A percentile compares a stretch with the other conserved stretches of the same genome.
These are phyloP conservation scores for Penicillium psychrosexuale DNA, from an alignment of 2,329 filamentous ascomycete species.

Conservation along the genomic window DNA sequence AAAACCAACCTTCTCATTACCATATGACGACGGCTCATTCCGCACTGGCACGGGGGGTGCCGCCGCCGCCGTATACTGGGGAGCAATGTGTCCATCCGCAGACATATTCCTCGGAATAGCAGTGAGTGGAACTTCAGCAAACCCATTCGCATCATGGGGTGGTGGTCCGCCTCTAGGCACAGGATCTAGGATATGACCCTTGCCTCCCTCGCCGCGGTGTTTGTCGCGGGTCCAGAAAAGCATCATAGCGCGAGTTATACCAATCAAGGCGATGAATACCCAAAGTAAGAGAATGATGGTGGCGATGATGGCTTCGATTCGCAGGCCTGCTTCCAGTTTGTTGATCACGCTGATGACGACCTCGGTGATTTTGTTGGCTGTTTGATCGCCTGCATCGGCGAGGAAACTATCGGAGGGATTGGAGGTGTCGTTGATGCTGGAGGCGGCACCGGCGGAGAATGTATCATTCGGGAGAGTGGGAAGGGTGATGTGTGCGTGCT, in stretches of 20 bases:
- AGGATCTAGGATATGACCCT: conserved; percentile 26
- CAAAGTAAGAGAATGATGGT: conserved; percentile 71
- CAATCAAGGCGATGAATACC: conserved; percentile 71
- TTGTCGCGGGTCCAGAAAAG: conserved; percentile 61
- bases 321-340: conserved; percentile 65
- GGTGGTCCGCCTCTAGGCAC: conserved; percentile 8
- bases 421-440: conserved; percentile 51
- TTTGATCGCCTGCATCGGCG: conserved; percentile 67
- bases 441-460: conserved; percentile 74
- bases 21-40: conserved; percentile 19
- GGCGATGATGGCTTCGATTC: conserved; percentile 77
- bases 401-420: conserved; percentile 66
- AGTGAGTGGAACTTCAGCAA: conserved; percentile 40
- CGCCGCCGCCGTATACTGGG: conserved; percentile 27
- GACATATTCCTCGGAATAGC: conserved; percentile 24
- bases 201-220: conserved; percentile 59
- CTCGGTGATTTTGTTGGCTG: conserved; percentile 76
- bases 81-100: conserved; percentile 19
- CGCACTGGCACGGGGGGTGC: conserved; percentile 6
- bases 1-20: conserved; percentile 45
- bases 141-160: conserved; percentile 25
- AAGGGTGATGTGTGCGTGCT: conserved; percentile 79
- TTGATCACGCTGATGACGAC: conserved; percentile 68
- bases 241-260: conserved; percentile 63
- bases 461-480: conserved; percentile 75